Base-by-base conservation (phyloP, 2,329 filamentous ascomycete genomes). In the Neonectria hederae region DNA sequence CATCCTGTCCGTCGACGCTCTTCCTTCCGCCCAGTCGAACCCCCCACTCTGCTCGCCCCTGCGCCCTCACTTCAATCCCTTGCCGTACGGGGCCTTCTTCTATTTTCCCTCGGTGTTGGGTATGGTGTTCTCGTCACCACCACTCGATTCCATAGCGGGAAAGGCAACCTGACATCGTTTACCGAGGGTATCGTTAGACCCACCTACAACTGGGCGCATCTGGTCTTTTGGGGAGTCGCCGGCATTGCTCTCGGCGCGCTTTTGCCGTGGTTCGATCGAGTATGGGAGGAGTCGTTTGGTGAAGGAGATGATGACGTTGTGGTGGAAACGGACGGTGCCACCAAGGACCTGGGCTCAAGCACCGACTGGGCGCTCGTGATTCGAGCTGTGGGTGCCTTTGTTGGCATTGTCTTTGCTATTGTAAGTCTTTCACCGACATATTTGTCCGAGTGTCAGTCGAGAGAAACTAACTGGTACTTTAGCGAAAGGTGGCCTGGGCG, bases 401-500 rank as follows among this genome's bases (percentile, higher is more conserved):
- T 87, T 19, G 87, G 87, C 45, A 87, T 89, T 62, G 82, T 86
- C 10, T 89, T 88, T 77, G 87, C 87, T 21, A 97, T 99, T 83
- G 93, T 97, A 82, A 83, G 91, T 85, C 40, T 42, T 53, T 28
- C 54, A 48, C 30, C 17, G 10, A 49, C 40, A 51, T 21, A 24
- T 48, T 43, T 10, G 43, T 28, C 24, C 19, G 38, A 19, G 19
- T 24, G 24, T 49, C 24, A 49, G 19, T 63, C 57, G 38, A 21
- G 21, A 48, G n/a, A 4, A 48, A 32, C 67, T 74, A 58, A 75
- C 69, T 52, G 17, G 7, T n/a, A 48, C 8, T 53, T 32, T 49
- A 97, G 93, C 90, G 96, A 69, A 93, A 92, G 78, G 87, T 97
- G 10, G 92, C 93, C 1, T 99, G 96, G 96, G 87, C 94, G 72